These are phyloP conservation scores for Trichoderma aggressivum DNA, from an alignment of 2,329 filamentous ascomycete species.

Conservation along the genomic window DNA sequence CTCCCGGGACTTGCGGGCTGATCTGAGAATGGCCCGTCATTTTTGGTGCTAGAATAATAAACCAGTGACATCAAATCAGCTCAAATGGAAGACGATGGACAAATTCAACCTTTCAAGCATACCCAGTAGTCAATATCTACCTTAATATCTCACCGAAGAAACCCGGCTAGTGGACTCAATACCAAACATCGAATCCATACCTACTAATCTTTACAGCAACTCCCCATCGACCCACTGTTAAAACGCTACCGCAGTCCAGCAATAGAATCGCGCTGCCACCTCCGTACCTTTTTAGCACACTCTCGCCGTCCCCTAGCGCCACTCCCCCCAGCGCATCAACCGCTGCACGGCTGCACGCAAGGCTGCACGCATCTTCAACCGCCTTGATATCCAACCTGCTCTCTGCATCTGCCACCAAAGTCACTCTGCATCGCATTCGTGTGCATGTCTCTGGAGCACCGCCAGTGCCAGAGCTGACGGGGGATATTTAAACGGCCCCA, in stretches of 20 bases:
- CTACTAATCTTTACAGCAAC: no score
- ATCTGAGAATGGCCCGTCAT: background rate
- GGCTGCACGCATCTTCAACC: slow-evolving; percentile 7
- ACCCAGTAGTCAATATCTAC: background rate
- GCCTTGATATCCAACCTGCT: background rate
- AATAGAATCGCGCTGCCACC: no score
- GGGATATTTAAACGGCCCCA: background rate
- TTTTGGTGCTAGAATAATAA: background rate
- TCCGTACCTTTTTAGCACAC: background rate
- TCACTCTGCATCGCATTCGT: background rate
- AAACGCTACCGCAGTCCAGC: background rate
- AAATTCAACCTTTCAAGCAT: no score
- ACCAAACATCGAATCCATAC: no score
- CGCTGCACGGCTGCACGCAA: slow-evolving; percentile 16
- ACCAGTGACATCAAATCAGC: background rate
- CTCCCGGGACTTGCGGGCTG: background rate
- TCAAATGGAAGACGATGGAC: background rate
- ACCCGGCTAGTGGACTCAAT: no score
- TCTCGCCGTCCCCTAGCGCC: background rate
- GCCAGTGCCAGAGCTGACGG: background rate
- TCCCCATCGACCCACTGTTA: slow-evolving; percentile 7
- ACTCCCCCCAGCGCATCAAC: background rate
- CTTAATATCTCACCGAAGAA: no score
- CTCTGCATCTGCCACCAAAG: background rate
- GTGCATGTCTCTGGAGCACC: background rate